Conservation (phyloP, 2,329 filamentous ascomycete species). For the Parascedosporium putredinis region DNA sequence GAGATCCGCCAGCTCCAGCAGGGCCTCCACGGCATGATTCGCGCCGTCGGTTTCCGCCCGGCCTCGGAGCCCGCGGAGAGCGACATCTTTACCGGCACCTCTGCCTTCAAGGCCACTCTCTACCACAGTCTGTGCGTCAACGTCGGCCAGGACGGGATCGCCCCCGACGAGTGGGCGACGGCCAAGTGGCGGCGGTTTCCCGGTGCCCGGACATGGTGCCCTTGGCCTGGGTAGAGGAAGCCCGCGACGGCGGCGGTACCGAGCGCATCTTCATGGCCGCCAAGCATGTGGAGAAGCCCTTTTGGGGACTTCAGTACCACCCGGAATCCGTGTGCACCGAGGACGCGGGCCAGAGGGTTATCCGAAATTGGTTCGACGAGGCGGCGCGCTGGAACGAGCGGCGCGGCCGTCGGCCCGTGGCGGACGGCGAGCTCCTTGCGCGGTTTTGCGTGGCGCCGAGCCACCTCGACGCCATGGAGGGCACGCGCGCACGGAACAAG, state of each 20-base stretch:
- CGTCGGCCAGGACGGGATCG: conserved; percentile 35
- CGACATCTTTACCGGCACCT: conserved; percentile 57
- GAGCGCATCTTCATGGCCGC: conserved; percentile 67
- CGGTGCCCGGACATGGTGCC: conserved; percentile 36
- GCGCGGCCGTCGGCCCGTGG: conserved; percentile 8
- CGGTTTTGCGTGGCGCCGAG: conserved; percentile 6
- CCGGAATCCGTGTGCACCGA: conserved; percentile 84
- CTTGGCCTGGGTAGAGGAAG: conserved; percentile 52
- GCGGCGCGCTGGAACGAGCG: conserved; percentile 48
- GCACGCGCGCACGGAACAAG: neutral
- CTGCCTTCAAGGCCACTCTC: conserved; percentile 57
- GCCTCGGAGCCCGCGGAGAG: conserved; percentile 12
- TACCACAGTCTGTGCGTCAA: conserved; percentile 60
- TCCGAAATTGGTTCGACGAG: conserved; percentile 66
- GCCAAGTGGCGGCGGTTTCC: conserved; percentile 28
- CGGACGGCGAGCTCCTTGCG: neutral
- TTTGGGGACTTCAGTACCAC: conserved; percentile 86
- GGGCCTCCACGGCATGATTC: conserved; percentile 75
- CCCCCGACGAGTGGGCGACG: conserved; percentile 23
- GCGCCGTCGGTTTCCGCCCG: conserved; percentile 49
- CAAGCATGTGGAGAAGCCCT: conserved; percentile 56
- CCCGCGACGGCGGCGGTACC: conserved; percentile 22
- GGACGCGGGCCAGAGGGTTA: conserved; percentile 48
- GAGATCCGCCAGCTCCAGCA: conserved; percentile 54
- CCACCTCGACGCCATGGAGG: neutral